Base-by-base conservation (phyloP, 2,329 filamentous ascomycete species). In the Exophiala spinifera region DNA sequence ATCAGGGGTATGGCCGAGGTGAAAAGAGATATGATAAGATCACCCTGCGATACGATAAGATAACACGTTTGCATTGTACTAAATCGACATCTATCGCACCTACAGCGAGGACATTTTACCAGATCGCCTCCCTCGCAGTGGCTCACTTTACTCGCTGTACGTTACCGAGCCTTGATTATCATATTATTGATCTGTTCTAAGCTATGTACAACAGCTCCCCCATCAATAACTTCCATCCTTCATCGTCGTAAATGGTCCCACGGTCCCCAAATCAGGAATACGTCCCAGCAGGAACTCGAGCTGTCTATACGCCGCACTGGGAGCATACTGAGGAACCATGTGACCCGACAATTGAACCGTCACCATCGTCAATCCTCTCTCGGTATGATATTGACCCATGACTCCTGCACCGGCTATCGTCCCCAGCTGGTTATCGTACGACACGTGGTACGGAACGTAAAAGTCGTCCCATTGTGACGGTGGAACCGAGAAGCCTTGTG, bases 331-430 rank as follows among this genome's bases (percentile, higher is more conserved):
- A 6, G 84, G 82, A 4, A 72, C 51, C 69, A 72, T 62, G 70
- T 91, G 86, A 0, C 89, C 89, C 0, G 78, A 74, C 10, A 86
- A 66, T 36, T 81, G 76, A 51, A 90, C 77, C 28, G 80, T 79
- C 2, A 84, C 83, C 61, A 82, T 88, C 0, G 88, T 94, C 44
- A 95, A 72, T 0, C 88, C 87, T 39, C 89, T 78, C 75, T 95
- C 90, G 0, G 83, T 86, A 63, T 88, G 83, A 14, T 80, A 79
- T 0, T 81, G 83, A 0, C 90, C 90, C 67, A 90, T 76, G 1
- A 87, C 76, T 1, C 89, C 89, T 1, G 79, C 76, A 0, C 78
- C 86, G 0, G 84, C 81, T 15, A 79, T 68, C n/a, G 74, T 75
- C 11, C 70, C 70, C 1, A 71, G 62, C 70, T 70, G 49, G 77